A percentile compares a stretch with the other conserved stretches of the same genome.
phyloP scores from a whole-genome alignment of 2,329 filamentous ascomycete species.

The Capronia americana region DNA sequence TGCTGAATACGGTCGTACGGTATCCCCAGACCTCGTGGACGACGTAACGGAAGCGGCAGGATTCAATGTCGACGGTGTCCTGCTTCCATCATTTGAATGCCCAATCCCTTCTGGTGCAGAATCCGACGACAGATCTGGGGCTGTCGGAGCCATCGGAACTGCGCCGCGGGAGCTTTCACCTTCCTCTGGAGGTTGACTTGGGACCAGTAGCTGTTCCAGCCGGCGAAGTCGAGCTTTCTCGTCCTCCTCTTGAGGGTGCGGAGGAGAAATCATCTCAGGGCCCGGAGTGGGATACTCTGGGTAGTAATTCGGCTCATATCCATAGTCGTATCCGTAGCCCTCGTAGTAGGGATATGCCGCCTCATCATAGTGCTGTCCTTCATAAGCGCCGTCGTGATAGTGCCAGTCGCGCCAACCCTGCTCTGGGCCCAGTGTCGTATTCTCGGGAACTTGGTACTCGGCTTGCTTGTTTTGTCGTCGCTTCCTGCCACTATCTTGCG shows the following conservation, averaged over 20 bases:
- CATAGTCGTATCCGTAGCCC: constrained; percentile 25
- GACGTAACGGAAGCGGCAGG: constrained; percentile 33
- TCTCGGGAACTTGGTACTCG: constrained; percentile 17
- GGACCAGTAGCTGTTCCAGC: constrained; percentile 79
- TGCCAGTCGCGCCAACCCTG: constrained; percentile 27
- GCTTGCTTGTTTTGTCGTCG: constrained; percentile 28
- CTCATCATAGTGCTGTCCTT: constrained; percentile 38
- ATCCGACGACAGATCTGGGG: constrained; percentile 53
- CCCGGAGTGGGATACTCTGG: constrained; percentile 18
- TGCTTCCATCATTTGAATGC: constrained; percentile 45
- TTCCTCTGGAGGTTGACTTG: constrained; percentile 73
- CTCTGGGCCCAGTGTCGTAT: constrained; percentile 17
- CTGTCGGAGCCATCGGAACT: constrained; percentile 49
- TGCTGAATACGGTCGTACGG: constrained; percentile 39
- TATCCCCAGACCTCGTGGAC: constrained; percentile 43
- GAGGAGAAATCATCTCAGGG: constrained; percentile 46
- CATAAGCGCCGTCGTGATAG: constrained; percentile 27
- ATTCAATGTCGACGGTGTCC: constrained; percentile 35
- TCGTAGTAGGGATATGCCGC: constrained; percentile 33
- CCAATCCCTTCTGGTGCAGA: constrained; percentile 44
- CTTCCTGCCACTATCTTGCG: constrained; percentile 71
- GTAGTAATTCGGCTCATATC: constrained; percentile 25
- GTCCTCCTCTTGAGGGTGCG: constrained; percentile 65
- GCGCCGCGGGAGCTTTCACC: constrained; percentile 54
- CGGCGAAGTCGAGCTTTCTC: constrained; percentile 83